A percentile compares a stretch with the other conserved stretches of the same genome.
These are phyloP conservation scores for Coccomyxa subellipsoidea DNA, from an alignment of 163 green algal genomes.

Conservation along the genomic window DNA sequence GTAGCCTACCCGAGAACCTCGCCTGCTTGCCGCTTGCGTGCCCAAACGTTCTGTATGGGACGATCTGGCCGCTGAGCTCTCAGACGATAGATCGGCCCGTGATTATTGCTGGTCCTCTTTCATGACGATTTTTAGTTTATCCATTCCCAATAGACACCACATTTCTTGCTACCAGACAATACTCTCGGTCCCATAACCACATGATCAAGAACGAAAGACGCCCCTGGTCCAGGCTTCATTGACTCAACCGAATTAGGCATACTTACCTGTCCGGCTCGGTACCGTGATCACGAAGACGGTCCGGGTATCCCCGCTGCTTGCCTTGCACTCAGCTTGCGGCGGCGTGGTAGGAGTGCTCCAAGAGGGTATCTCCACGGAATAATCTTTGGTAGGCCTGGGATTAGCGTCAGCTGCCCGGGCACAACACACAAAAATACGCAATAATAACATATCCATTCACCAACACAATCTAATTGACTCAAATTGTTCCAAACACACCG, in stretches of 20 bases:
- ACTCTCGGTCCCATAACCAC: background rate
- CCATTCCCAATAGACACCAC: background rate
- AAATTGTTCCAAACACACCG: no score
- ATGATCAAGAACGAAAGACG: background rate
- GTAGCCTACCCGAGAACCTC: no score
- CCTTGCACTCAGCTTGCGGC: slow-evolving; percentile 23
- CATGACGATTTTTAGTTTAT: no score
- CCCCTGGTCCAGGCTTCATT: background rate
- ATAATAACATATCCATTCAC: no score
- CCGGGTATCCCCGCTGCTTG: slow-evolving; percentile 21
- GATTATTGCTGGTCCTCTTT: no score
- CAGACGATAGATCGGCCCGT: no score
- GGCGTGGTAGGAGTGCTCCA: slow-evolving; percentile 21
- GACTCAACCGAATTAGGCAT: background rate
- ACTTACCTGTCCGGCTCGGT: slow-evolving; percentile 24
- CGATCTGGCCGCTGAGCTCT: no score
- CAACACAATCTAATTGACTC: no score
- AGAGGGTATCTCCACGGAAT: slow-evolving; percentile 27
- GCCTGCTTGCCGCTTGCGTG: no score
- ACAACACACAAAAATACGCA: background rate
- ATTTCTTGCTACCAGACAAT: background rate
- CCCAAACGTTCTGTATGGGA: no score
- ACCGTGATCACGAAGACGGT: slow-evolving; percentile 22
- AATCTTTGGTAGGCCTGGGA: slow-evolving; percentile 23
- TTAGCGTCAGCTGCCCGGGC: background rate